phyloP scores from a whole-genome alignment of 192 early-diverging fungal species.

The Backusella luteola region DNA sequence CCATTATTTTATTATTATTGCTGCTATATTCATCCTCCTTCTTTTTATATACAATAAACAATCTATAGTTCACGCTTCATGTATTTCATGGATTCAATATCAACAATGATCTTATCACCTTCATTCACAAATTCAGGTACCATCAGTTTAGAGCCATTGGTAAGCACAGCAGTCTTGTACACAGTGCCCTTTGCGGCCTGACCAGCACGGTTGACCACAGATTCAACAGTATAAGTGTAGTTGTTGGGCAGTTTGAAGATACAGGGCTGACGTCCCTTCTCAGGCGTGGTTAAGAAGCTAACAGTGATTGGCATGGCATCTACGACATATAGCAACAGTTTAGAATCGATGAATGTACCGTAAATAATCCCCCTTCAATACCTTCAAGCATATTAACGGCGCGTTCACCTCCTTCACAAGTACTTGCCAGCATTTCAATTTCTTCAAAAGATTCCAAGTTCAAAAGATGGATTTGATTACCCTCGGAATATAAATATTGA shows the following conservation, averaged over 20 bases:
- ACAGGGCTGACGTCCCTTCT: conserved; percentile 48
- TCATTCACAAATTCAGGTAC: conserved; percentile 83
- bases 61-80: conserved; percentile 49
- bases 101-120: conserved; percentile 74
- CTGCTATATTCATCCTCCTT: neutral
- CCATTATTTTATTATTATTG: too few relatives aligned
- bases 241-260: conserved; percentile 61
- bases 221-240: conserved; percentile 56
- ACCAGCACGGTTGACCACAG: conserved; percentile 45
- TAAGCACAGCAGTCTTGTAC: conserved; percentile 63
- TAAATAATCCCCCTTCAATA: neutral
- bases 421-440: conserved; percentile 51
- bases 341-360: neutral
- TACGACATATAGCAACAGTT: conserved; percentile 17
- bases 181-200: conserved; percentile 69
- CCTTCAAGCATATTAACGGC: conserved; percentile 31
- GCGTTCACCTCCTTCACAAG: conserved; percentile 58
- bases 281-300: conserved; percentile 50
- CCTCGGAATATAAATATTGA: conserved; percentile 74
- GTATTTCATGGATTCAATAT: conserved; percentile 64
- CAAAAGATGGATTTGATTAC: conserved; percentile 61
- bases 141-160: conserved; percentile 62
- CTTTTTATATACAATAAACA: neutral
- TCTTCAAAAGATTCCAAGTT: conserved; percentile 73
- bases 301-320: conserved; percentile 58